Conservation (phyloP, 805 yeast species). For the Dipodascus albidus region DNA sequence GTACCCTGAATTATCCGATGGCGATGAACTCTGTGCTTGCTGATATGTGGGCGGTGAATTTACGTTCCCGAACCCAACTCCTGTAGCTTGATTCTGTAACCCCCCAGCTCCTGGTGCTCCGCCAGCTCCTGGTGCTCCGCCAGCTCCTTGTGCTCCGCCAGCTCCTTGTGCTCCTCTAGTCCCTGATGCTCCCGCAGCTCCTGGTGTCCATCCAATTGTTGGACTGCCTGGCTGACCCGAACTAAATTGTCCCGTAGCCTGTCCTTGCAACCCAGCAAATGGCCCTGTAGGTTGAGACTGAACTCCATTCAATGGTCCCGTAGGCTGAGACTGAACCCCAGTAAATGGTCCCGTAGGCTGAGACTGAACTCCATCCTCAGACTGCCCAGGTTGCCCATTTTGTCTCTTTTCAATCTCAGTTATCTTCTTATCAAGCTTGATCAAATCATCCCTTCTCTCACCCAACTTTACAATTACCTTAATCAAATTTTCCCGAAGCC, state of each 20-base stretch:
- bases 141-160: neutral
- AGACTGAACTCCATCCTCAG: too few species aligned
- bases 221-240: too few species aligned
- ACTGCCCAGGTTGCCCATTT: too few species aligned
- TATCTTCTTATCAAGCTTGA: slow-evolving; percentile 58
- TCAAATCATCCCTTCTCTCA: slow-evolving; percentile 64
- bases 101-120: too few species aligned
- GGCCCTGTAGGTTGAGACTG: neutral
- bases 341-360: neutral
- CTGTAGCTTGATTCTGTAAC: neutral
- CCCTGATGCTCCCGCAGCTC: too few species aligned
- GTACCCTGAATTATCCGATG: too few species aligned
- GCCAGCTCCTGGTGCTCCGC: neutral
- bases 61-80: neutral
- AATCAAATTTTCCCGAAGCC: slow-evolving; percentile 59
- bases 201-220: too few species aligned
- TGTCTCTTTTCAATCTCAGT: slow-evolving; percentile 12
- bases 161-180: neutral
- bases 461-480: slow-evolving; percentile 68
- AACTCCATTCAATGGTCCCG: neutral
- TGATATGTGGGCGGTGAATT: neutral
- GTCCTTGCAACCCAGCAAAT: neutral
- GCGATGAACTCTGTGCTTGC: too few species aligned
- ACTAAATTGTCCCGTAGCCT: neutral
- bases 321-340: neutral